These are phyloP conservation scores for Chamaecrista fasciculata DNA, from an alignment of 306 rosid species.

Conservation along the genomic window DNA sequence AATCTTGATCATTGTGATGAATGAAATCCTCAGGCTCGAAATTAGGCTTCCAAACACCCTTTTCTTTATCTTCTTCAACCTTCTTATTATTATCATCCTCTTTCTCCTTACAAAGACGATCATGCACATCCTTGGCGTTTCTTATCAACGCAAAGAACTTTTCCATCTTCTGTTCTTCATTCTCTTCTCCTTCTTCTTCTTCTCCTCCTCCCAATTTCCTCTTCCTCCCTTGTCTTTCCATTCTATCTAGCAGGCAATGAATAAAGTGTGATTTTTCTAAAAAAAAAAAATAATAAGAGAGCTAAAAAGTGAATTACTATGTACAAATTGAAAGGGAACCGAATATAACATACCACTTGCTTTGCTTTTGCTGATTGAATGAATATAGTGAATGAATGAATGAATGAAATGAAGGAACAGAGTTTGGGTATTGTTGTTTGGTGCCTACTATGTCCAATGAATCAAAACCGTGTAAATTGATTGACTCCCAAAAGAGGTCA, in stretches of 20 bases:
- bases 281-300: background rate
- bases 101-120: slow-evolving; percentile 32
- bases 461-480: slow-evolving; percentile 6
- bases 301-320: background rate
- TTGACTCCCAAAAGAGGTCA: background rate
- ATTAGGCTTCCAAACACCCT: slow-evolving; percentile 55
- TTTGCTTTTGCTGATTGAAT: background rate
- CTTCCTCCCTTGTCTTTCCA: slow-evolving; percentile 55
- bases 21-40: slow-evolving; percentile 67
- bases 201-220: slow-evolving; percentile 41
- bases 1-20: slow-evolving; percentile 5
- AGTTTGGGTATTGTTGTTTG: background rate
- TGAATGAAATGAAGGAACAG: background rate
- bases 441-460: background rate
- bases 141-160: slow-evolving; percentile 60
- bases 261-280: too few relatives aligned
- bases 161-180: slow-evolving; percentile 55
- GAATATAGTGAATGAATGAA: background rate
- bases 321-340: background rate
- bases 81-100: background rate
- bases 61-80: slow-evolving; percentile 16
- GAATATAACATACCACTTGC: background rate
- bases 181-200: slow-evolving; percentile 27
- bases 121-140: slow-evolving; percentile 49
- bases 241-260: slow-evolving; percentile 13